phyloP scores from a whole-genome alignment of 2,329 filamentous ascomycete genomes.

The Cytospora piceicola region DNA sequence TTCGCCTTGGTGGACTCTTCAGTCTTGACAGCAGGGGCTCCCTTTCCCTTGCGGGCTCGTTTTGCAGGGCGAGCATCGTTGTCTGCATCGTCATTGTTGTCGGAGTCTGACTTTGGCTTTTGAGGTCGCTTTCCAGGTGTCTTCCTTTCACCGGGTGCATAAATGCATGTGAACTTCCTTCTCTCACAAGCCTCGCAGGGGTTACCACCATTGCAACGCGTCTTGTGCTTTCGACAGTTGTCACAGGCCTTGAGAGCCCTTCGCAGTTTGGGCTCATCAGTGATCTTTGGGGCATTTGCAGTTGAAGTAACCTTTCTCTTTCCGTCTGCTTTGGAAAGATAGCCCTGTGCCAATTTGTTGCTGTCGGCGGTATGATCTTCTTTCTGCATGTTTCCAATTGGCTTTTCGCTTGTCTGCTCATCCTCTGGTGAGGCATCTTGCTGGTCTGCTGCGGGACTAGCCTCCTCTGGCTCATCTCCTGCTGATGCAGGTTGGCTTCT shows the following conservation, averaged over 20 bases:
- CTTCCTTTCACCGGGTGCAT: slow-evolving; percentile 9
- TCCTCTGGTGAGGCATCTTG: background rate
- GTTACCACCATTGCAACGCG: slow-evolving; percentile 20
- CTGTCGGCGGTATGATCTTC: background rate
- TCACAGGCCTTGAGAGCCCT: slow-evolving; percentile 21
- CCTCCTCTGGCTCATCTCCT: slow-evolving; percentile 3
- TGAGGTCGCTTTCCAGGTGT: slow-evolving; percentile 5
- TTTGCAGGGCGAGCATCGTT: slow-evolving; percentile 8
- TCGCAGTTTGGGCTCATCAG: background rate
- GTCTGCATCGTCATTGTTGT: background rate
- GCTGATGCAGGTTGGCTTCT: background rate
- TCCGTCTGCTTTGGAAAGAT: background rate
- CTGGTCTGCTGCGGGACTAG: background rate
- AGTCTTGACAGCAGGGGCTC: background rate
- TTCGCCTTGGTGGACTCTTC: background rate
- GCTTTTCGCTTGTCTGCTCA: slow-evolving; percentile 3
- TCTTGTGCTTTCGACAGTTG: slow-evolving; percentile 26
- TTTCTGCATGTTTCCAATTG: background rate
- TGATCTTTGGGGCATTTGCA: background rate
- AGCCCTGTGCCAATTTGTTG: too few relatives aligned
- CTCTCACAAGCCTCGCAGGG: slow-evolving; percentile 22
- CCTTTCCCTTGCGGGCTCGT: slow-evolving; percentile 5
- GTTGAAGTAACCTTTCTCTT: background rate
- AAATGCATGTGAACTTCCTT: slow-evolving; percentile 13
- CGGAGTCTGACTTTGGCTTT: slow-evolving; percentile 1